Evolutionary conservation across 78 protist genomes (phyloP), one percentile per base, ranked within the genome.

Genomic region (Mantamonas sphyraenae): DNA sequence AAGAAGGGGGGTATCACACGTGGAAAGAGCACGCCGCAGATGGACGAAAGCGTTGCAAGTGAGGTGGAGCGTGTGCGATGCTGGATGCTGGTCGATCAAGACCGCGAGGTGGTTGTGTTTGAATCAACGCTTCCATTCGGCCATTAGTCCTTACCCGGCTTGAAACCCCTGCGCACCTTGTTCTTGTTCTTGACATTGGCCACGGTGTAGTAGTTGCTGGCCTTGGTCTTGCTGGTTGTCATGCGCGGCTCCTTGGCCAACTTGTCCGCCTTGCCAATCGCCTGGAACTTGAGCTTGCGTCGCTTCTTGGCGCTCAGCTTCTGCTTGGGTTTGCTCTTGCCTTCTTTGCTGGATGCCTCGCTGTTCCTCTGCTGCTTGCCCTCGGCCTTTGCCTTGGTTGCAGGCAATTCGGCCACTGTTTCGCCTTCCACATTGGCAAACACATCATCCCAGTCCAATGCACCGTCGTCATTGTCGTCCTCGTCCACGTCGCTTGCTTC

Each of bases 151-250:
- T n/a, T n/a, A n/a, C n/a, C n/a, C n/a, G n/a, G n/a, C n/a, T n/a
- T n/a, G n/a, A n/a, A n/a, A n/a, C n/a, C n/a, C n/a, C n/a, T n/a
- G n/a, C n/a, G n/a, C n/a, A n/a, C n/a, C n/a, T n/a, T 45, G 40
- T 58, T 56, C 37, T 28, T 14, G 30, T 70, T 58, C 75, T 70
- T 70, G 26, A 70, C 66, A 50, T 70, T 70, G 1, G 57, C 66
- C 1, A 0, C 17, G 14, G 31, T 37, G 58, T 70, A 70, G 66
- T 58, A 70, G 64, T 70, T 2, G 19, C 61, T 64, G 2, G 28
- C 4, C 31, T 9, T 2, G 42, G 2, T 22, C 55, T 69, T 69
- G 64, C 38, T 69, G 45, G 74, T 69, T 5, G 74, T 69, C 74
- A 40, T 57, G 51, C 74, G 74, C 51, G 7, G 33, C 53, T 16